These are phyloP conservation scores for Astragalus membranaceus DNA, from an alignment of 306 rosid species.

Conservation along the genomic window DNA sequence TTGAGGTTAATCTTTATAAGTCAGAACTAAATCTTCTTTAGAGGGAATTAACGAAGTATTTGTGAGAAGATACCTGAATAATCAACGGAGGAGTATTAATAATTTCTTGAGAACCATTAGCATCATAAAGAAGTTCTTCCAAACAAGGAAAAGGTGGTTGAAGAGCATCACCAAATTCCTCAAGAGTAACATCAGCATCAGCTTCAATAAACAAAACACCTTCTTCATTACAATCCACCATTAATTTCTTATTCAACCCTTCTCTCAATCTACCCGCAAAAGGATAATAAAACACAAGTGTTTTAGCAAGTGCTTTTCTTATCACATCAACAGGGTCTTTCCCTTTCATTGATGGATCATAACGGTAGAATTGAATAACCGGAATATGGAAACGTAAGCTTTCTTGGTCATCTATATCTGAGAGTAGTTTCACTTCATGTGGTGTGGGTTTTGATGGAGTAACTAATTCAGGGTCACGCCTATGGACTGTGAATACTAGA, in stretches of 20 bases:
- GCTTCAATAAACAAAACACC: too few species aligned
- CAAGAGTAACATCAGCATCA: too few species aligned
- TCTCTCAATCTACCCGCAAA: constrained; percentile 24
- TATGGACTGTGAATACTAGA: not conserved
- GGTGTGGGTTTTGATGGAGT: constrained; percentile 23
- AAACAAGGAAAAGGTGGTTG: too few species aligned
- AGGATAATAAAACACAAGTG: constrained; percentile 22
- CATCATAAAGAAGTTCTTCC: too few species aligned
- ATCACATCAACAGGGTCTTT: not conserved
- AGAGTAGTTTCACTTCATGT: constrained; percentile 19
- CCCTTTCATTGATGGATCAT: not conserved
- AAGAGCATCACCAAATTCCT: too few species aligned
- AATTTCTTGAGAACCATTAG: not conserved
- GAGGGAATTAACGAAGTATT: too few species aligned
- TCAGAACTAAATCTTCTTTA: too few species aligned
- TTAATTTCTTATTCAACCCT: not conserved
- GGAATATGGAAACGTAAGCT: constrained; percentile 19
- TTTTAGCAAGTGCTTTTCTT: not conserved
- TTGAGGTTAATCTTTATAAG: too few species aligned
- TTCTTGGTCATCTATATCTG: constrained; percentile 28
- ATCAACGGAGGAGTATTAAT: constrained; percentile 15
- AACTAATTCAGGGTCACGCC: constrained; percentile 8
- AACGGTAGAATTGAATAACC: constrained; percentile 13
- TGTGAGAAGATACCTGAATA: not conserved
- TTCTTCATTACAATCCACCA: constrained; percentile 16